Evolutionary conservation across 75 land plant species (phyloP).

Genomic region (Pinus taeda): DNA sequence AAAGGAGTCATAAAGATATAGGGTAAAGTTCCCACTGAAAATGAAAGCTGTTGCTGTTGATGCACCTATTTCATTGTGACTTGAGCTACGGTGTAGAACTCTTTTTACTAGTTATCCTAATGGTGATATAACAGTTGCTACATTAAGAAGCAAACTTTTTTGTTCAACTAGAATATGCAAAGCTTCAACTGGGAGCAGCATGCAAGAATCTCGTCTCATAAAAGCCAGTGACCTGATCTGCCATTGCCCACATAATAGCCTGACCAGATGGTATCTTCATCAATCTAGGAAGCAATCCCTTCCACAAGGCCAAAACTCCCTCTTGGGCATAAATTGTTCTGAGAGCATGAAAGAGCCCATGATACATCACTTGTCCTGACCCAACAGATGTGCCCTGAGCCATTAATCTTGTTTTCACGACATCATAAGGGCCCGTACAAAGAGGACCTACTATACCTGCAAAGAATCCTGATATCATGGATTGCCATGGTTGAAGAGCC

Average conservation of each 20-base stretch:
- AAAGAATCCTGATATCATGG: conserved; percentile 97
- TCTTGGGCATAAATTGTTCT: conserved; percentile 84
- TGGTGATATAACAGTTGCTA: too few species aligned
- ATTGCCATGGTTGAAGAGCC: conserved; percentile 93
- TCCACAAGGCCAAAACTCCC: conserved; percentile 85
- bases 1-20: too few species aligned
- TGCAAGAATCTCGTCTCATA: conserved; percentile 78
- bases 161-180: too few species aligned
- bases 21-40: too few species aligned
- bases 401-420: conserved; percentile 97
- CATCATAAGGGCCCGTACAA: conserved; percentile 98
- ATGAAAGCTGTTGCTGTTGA: too few species aligned
- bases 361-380: conserved; percentile 61
- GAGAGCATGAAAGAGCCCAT: conserved; percentile 88
- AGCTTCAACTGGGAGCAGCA: too few species aligned
- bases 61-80: too few species aligned
- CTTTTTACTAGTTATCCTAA: too few species aligned
- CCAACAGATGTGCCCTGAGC: conserved; percentile 60
- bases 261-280: conserved; percentile 99
- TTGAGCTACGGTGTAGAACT: too few species aligned
- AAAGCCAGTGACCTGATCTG: conserved; percentile 87
- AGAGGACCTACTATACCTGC: conserved; percentile 94
- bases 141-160: too few species aligned
- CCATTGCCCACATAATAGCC: conserved; percentile 99
- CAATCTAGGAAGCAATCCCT: conserved; percentile 86